Evolutionary conservation across 495 filamentous ascomycete genomes (phyloP), one percentile per base, ranked within the genome.

Genomic region (Clavariopsis aquatica): DNA sequence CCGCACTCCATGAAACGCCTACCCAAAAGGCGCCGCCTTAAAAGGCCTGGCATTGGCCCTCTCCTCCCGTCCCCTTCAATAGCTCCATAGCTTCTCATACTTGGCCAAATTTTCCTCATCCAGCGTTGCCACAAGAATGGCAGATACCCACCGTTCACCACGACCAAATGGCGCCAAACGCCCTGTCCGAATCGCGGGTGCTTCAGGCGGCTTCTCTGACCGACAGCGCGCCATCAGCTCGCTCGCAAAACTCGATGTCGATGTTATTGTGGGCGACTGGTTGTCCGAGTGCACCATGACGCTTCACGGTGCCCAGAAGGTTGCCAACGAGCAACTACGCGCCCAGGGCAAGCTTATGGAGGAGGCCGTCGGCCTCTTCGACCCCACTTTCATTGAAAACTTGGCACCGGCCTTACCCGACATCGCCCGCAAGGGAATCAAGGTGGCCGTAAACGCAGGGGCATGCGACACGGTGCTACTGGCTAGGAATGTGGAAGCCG

Each of bases 181-280:
- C 19, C 56, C 73, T 2, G 51, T 77, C 27, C 70, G 74, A n/a
- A 68, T 74, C 41, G 72, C 63, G 41, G 74, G 72, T 26, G 66
- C 74, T 12, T 69, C 68, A 0, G 74, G 72, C 27, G 74, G 74
- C 47, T 74, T 72, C 62, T 71, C 72, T 1, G 72, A 75, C 58
- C 68, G 72, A 12, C 70, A 69, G 52, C 68, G 74, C 12, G 68
- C 73, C 23, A 74, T 74, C 47, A 54, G 49, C n/a, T 68, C 61
- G 29, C 62, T 72, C 22, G 69, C 69, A 10, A 54, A 70, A 27
- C 52, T 62, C 29, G 58, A 58, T 27, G 46, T 75, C 28, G 69
- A 72, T 57, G 59, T 65, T 0, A 73, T 75, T 27, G 62, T 68
- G 29, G 69, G 67, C 24, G 73, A 73, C 51, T 73, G 64, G 60